Conservation (phyloP, 169 alveolate genomes). For the Plasmodium gaboni region DNA sequence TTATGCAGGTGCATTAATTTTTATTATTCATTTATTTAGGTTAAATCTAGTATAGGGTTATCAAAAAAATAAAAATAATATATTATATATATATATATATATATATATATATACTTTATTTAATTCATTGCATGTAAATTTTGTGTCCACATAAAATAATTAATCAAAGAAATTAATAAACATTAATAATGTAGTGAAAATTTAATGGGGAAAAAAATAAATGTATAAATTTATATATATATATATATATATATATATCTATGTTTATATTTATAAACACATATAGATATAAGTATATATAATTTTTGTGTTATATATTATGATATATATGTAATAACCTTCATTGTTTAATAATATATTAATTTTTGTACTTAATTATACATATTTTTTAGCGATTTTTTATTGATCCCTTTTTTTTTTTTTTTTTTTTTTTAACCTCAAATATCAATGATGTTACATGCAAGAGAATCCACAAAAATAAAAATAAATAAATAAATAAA, state of each 20-base stretch:
- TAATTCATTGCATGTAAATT: constrained; percentile 51
- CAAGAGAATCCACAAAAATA: constrained; percentile 15
- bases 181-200: constrained; percentile 12
- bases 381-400: constrained; percentile 15
- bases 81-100: too few relatives aligned
- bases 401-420: constrained; percentile 3
- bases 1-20: constrained; percentile 35
- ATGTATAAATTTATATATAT: constrained; percentile 2
- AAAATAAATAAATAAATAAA: too few relatives aligned
- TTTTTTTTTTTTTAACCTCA: constrained; percentile 2
- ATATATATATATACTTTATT: background rate
- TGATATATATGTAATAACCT: too few relatives aligned
- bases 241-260: constrained; percentile 1
- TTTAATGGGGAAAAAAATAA: constrained; percentile 4
- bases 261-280: constrained; percentile 7
- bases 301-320: too few relatives aligned
- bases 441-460: constrained; percentile 30
- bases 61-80: constrained; percentile 7
- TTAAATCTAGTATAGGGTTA: constrained; percentile 63
- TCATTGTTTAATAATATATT: too few relatives aligned
- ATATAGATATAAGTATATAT: too few relatives aligned
- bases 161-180: constrained; percentile 24
- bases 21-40: constrained; percentile 60
- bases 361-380: too few relatives aligned
- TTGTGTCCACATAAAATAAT: constrained; percentile 57